Conservation (phyloP, 495 filamentous ascomycete species). For the Xylaria curta region DNA sequence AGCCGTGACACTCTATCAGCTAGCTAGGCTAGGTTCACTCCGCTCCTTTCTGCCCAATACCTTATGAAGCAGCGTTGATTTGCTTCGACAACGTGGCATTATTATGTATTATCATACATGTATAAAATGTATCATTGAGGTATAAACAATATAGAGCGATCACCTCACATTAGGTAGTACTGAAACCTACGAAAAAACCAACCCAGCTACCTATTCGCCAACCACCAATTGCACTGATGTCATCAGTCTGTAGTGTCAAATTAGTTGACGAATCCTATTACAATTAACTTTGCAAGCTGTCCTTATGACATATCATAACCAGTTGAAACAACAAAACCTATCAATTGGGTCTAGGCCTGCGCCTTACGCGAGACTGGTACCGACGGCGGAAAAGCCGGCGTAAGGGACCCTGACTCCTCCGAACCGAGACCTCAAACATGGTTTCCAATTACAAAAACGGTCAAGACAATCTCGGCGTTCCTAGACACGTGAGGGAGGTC, state of each 20-base stretch:
- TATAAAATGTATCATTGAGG: constrained; percentile 5
- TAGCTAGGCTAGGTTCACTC: constrained; percentile 1
- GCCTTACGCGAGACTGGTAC: background rate
- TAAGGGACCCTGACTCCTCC: background rate
- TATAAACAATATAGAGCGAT: constrained; percentile 25
- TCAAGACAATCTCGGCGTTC: background rate
- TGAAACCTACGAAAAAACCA: background rate
- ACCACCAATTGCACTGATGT: background rate
- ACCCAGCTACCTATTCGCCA: background rate
- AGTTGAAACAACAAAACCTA: background rate
- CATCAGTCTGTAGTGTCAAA: background rate
- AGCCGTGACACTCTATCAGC: constrained; percentile 21
- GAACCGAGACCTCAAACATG: background rate
- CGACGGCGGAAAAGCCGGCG: background rate
- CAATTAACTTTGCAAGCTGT: background rate
- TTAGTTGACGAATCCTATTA: background rate
- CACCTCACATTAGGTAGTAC: background rate
- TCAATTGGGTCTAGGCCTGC: background rate
- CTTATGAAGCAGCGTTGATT: background rate
- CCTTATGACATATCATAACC: background rate
- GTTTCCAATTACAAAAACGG: background rate
- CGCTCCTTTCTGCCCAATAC: background rate
- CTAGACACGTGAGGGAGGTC: background rate
- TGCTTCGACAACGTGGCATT: background rate
- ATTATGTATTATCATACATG: constrained; percentile 19